Evolutionary conservation across 176 grass and related monocot genomes (phyloP), one percentile per base, ranked within the genome.

Genomic region (Cenchrus purpureus): DNA sequence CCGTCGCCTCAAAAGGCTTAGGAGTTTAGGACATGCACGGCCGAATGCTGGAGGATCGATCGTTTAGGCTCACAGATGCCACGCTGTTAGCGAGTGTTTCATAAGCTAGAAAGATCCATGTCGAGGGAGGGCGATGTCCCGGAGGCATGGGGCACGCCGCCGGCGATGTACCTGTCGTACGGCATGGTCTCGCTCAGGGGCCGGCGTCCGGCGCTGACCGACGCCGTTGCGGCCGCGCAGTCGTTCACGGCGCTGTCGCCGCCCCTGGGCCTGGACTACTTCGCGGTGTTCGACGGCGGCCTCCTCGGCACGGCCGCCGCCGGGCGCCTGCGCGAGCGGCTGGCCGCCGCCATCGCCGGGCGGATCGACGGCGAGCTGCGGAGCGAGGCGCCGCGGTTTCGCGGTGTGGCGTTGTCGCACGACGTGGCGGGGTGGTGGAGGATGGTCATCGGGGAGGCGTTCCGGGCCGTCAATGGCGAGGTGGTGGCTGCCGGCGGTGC

Each of bases 111-210:
- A 34, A 34, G 34, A 34, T 34, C 34, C 34, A 34, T 34, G 34
- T 34, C 34, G 34, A 34, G 34, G 34, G 34, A 34, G 34, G 34
- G 34, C 34, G 34, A 34, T 34, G 34, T 34, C 34, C 34, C 34
- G 34, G 34, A 34, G 34, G 34, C 34, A 34, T 53, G 13, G 68
- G 58, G 46, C 22, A 4, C 7, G n/a, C 65, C 57, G 12, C 20
- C 69, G 12, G 1, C 1, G 49, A 13, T 74, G 22, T 75, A 87
- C 61, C 57, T 87, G 11, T 81, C 85, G 2, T 81, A 68, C 71
- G 70, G 70, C 60, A 2, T 22, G 1, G 71, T 6, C 15, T 28
- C 50, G 8, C 3, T 58, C 2, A 10, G 58, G 43, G 61, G 71
- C 4, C 3, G 10, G 40, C 70, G 4, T 6, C 58, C 40, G n/a